These are phyloP conservation scores for Vickermania ingenoplastis DNA, from an alignment of 208 protist genomes.

Conservation along the genomic window DNA sequence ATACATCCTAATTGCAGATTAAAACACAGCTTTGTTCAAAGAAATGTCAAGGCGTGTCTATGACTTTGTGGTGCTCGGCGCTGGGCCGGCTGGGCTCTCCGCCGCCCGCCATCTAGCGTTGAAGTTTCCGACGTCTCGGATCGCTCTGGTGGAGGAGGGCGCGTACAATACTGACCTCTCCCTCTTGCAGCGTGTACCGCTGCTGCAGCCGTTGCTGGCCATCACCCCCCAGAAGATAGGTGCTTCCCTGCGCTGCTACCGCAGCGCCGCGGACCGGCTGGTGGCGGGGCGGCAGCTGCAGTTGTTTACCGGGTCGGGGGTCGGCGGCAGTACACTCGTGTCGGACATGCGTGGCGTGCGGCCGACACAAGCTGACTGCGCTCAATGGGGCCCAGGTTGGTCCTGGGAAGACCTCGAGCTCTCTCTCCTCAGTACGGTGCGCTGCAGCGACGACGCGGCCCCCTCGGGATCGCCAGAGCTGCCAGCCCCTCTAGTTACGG, in stretches of 20 bases:
- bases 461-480: not conserved
- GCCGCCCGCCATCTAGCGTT: constrained; percentile 41
- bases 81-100: constrained; percentile 61
- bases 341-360: constrained; percentile 67
- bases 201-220: constrained; percentile 43
- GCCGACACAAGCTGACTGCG: constrained; percentile 26
- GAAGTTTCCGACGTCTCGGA: constrained; percentile 23
- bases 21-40: too few relatives aligned
- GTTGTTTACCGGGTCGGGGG: constrained; percentile 29
- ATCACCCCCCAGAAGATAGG: constrained; percentile 13
- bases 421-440: constrained; percentile 24
- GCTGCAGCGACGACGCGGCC: constrained; percentile 41
- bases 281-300: constrained; percentile 29
- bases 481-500: not conserved
- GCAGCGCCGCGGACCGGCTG: constrained; percentile 18
- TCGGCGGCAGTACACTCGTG: constrained; percentile 47
- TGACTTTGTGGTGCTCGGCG: constrained; percentile 64
- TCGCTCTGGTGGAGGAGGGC: constrained; percentile 64
- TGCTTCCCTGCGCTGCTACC: not conserved
- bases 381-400: constrained; percentile 31
- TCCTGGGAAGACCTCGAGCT: constrained; percentile 41
- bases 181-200: constrained; percentile 25
- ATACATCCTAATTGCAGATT: too few relatives aligned
- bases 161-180: not conserved
- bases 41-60: too few relatives aligned